phyloP scores from a whole-genome alignment of 2,329 filamentous ascomycete genomes.

The Aspergillus ibericus region DNA sequence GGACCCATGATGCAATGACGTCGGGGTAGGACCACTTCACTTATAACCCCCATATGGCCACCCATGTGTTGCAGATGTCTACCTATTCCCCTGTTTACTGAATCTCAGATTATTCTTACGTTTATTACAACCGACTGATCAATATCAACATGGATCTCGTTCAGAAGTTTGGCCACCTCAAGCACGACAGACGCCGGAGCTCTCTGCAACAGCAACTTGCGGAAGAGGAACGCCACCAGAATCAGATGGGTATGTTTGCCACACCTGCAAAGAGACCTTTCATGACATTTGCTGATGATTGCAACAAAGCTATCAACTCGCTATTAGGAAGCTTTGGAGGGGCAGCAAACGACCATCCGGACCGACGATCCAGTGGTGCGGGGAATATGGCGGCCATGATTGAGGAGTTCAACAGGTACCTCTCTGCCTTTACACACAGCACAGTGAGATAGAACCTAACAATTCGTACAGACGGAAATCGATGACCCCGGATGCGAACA shows the following conservation, averaged over 20 bases:
- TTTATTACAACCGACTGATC: background rate
- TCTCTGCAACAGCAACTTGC: slow-evolving; percentile 3
- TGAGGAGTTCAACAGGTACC: slow-evolving; percentile 40
- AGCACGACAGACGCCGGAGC: slow-evolving; percentile 4
- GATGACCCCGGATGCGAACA: background rate
- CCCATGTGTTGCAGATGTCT: background rate
- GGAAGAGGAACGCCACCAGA: background rate
- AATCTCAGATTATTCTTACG: background rate
- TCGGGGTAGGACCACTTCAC: background rate
- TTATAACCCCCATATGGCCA: background rate
- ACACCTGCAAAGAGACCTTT: background rate
- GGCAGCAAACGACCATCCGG: slow-evolving; percentile 16
- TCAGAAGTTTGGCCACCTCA: slow-evolving; percentile 17
- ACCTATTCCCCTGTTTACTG: background rate
- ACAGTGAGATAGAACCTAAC: background rate
- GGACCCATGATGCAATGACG: slow-evolving; percentile 3
- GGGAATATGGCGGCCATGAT: slow-evolving; percentile 40
- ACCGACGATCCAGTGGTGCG: slow-evolving; percentile 16
- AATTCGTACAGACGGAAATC: background rate
- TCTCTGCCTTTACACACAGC: background rate
- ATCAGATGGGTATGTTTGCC: slow-evolving; percentile 11
- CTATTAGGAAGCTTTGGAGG: slow-evolving; percentile 44
- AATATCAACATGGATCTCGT: slow-evolving; percentile 16
- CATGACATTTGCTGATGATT: background rate
- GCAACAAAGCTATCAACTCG: slow-evolving; percentile 49